phyloP scores from a whole-genome alignment of 305 asterid species.

The Solanum hybrid region DNA sequence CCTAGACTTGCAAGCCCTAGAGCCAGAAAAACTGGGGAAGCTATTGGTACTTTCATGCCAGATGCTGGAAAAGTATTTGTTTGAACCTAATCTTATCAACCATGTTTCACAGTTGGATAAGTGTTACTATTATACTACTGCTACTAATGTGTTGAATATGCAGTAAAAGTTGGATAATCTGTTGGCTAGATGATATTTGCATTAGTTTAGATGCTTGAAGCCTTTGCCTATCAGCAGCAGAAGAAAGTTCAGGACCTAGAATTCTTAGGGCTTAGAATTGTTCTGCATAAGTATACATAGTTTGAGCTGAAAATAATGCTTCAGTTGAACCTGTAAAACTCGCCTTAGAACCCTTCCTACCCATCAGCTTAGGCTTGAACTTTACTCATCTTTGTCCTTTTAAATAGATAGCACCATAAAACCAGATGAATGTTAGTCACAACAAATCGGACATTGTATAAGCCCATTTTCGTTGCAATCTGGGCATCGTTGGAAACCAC shows the following conservation, averaged over 20 bases:
- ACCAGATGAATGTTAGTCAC: conserved; percentile 12
- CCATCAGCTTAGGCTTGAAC: not conserved
- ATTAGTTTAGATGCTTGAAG: not conserved
- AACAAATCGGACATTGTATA: conserved; percentile 50
- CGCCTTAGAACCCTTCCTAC: not conserved
- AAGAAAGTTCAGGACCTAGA: not conserved
- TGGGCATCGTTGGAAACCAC: conserved; percentile 55
- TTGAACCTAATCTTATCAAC: not conserved
- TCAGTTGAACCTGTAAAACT: not conserved
- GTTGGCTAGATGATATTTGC: not conserved
- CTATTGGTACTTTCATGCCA: not conserved
- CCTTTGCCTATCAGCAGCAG: not conserved
- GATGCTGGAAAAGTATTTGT: not conserved
- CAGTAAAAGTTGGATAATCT: not conserved
- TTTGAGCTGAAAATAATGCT: not conserved
- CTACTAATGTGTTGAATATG: not conserved
- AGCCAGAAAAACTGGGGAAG: not conserved
- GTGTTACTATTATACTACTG: not conserved
- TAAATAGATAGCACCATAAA: not conserved
- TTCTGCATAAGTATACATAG: not conserved
- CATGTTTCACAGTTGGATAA: not conserved
- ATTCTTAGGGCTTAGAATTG: not conserved
- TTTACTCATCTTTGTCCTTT: not conserved
- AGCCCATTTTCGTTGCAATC: conserved; percentile 74
- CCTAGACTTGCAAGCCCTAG: not conserved